Percentiles rank a stretch among this genome's conserved stretches.
Conservation (phyloP, 192 early-diverging fungal species). For the Coemansia biformis region DNA sequence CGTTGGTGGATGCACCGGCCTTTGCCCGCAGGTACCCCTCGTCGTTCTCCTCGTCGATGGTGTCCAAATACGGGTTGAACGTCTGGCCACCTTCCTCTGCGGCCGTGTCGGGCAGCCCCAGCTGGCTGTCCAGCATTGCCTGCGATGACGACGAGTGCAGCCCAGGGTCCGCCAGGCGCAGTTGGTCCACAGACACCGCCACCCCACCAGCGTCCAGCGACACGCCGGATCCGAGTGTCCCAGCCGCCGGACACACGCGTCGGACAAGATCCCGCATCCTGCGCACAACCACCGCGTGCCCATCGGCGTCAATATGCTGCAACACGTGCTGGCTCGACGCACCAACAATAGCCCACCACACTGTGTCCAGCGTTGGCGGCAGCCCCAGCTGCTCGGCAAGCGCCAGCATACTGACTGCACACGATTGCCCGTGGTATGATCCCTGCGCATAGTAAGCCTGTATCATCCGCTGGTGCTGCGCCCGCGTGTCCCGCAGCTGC, state of each 20-base stretch:
- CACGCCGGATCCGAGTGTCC: background rate
- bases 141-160: conserved; percentile 18
- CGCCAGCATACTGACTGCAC: conserved; percentile 64
- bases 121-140: conserved; percentile 26
- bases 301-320: conserved; percentile 62
- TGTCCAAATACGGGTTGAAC: conserved; percentile 24
- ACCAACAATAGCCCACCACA: conserved; percentile 86
- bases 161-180: background rate
- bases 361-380: conserved; percentile 57
- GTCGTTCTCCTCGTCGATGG: conserved; percentile 28
- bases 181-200: background rate
- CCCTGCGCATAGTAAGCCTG: conserved; percentile 81
- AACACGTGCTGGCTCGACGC: conserved; percentile 72
- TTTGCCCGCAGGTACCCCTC: conserved; percentile 21
- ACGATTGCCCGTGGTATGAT: conserved; percentile 68
- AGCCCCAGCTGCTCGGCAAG: conserved; percentile 70
- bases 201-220: background rate
- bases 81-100: background rate
- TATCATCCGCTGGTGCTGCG: conserved; percentile 46
- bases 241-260: conserved; percentile 45
- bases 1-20: conserved; percentile 12
- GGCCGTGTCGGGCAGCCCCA: conserved; percentile 1
- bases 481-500: conserved; percentile 28
- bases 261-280: conserved; percentile 67
- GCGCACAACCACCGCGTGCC: conserved; percentile 61